Conservation (phyloP, 805 yeast genomes). For the Kodamaea fukazawae region DNA sequence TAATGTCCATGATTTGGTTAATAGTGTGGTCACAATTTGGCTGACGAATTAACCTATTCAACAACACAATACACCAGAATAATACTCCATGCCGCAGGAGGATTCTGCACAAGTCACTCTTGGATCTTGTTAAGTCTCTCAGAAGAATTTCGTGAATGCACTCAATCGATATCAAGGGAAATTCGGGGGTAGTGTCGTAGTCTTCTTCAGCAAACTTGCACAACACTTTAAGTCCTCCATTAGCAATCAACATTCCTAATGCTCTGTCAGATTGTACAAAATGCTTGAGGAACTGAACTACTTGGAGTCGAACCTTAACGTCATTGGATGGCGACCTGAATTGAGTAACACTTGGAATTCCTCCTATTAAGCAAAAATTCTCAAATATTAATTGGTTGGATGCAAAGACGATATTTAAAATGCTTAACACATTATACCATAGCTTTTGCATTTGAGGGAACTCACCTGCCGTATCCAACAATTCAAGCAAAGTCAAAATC, state of each 20-base stretch:
- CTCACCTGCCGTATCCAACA: slow-evolving; percentile 35
- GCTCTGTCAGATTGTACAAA: slow-evolving; percentile 35
- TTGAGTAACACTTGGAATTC: slow-evolving; percentile 40
- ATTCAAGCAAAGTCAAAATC: slow-evolving; percentile 35
- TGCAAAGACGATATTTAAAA: slow-evolving; percentile 34
- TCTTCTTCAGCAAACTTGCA: slow-evolving; percentile 48
- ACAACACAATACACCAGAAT: slow-evolving; percentile 42
- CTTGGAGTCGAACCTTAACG: slow-evolving; percentile 33
- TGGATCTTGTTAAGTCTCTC: slow-evolving; percentile 35
- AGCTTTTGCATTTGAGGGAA: slow-evolving; percentile 30
- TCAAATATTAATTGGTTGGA: slow-evolving; percentile 32
- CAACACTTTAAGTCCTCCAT: slow-evolving; percentile 46
- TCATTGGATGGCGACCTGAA: slow-evolving; percentile 33
- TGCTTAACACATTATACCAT: slow-evolving; percentile 37
- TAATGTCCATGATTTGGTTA: slow-evolving; percentile 35
- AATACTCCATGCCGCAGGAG: slow-evolving; percentile 42
- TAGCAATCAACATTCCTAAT: slow-evolving; percentile 40
- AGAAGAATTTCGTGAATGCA: slow-evolving; percentile 34
- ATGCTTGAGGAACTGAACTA: slow-evolving; percentile 32
- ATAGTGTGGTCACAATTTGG: slow-evolving; percentile 12
- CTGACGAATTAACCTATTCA: slow-evolving; percentile 25
- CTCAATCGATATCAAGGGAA: slow-evolving; percentile 38
- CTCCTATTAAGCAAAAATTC: slow-evolving; percentile 42
- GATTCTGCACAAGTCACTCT: slow-evolving; percentile 42
- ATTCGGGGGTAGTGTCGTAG: slow-evolving; percentile 35